These are phyloP conservation scores for Moesziomyces parantarcticus DNA, from an alignment of 1,284 basidiomycete genomes.

Conservation along the genomic window DNA sequence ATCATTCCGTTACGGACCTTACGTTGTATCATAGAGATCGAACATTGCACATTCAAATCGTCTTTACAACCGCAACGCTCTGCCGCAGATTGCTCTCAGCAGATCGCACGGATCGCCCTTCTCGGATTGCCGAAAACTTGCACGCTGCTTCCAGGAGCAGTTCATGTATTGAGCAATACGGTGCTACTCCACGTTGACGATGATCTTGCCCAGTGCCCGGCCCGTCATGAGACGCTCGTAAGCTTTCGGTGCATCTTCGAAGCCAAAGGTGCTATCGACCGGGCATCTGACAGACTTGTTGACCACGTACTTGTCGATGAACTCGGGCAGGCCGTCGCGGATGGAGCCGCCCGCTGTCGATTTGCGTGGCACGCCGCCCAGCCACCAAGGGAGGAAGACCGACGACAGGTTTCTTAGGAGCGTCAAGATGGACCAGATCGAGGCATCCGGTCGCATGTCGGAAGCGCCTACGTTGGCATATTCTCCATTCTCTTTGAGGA, in stretches of 20 bases:
- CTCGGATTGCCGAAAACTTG: too few relatives aligned
- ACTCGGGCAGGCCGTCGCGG: not conserved
- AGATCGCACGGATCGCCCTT: too few relatives aligned
- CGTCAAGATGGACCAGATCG: not conserved
- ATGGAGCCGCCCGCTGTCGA: not conserved
- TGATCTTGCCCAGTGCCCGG: not conserved
- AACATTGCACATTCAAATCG: too few relatives aligned
- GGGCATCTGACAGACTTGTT: not conserved
- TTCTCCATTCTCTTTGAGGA: conserved; percentile 1
- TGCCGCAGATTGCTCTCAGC: too few relatives aligned
- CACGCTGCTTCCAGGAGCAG: too few relatives aligned
- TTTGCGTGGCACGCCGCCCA: conserved; percentile 3
- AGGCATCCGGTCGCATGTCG: not conserved
- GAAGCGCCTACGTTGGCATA: conserved; percentile 1
- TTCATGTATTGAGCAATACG: too few relatives aligned
- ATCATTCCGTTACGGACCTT: too few relatives aligned
- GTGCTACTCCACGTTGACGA: too few relatives aligned
- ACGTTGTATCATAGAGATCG: too few relatives aligned
- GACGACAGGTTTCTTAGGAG: not conserved
- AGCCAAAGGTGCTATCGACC: not conserved
- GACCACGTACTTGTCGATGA: conserved; percentile 3
- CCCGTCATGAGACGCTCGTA: conserved; percentile 7
- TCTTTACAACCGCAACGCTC: too few relatives aligned
- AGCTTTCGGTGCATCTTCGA: conserved; percentile 1
- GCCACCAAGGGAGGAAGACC: conserved; percentile 1